A percentile compares a stretch with the other conserved stretches of the same genome.
Evolutionary conservation across 371 early-diverging fungal genomes (phyloP).

Genomic region (Actinomortierella ambigua): DNA sequence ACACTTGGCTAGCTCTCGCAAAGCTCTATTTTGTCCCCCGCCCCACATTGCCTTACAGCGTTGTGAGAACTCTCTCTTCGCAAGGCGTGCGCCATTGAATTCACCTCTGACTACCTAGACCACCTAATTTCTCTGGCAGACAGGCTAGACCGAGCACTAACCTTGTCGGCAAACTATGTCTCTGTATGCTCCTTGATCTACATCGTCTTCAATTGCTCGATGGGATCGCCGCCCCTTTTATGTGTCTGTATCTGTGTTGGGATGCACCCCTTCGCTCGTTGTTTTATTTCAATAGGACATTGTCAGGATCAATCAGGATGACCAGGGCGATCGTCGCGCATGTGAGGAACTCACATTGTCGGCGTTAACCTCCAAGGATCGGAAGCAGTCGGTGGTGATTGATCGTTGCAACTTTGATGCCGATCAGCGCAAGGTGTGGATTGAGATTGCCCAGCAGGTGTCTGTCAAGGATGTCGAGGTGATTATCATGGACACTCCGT

Average conservation of each 20-base stretch:
- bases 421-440: slow-evolving; percentile 73
- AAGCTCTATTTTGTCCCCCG: background rate
- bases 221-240: no score
- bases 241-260: no score
- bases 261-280: no score
- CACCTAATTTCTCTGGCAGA: no score
- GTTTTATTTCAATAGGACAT: slow-evolving; percentile 36
- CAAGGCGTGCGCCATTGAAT: no score
- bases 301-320: slow-evolving; percentile 73
- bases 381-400: slow-evolving; percentile 67
- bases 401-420: slow-evolving; percentile 83
- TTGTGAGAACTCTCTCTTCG: no score
- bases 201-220: background rate
- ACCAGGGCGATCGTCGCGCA: slow-evolving; percentile 64
- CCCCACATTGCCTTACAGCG: background rate
- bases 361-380: slow-evolving; percentile 47
- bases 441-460: slow-evolving; percentile 62
- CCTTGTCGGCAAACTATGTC: no score
- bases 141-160: no score
- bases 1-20: no score
- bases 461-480: slow-evolving; percentile 65
- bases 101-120: no score
- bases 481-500: slow-evolving; percentile 68
- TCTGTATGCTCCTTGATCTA: no score
- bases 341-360: slow-evolving; percentile 61